Conservation (phyloP, 1,284 basidiomycete species). For the Leccinum cinnamomeum region DNA sequence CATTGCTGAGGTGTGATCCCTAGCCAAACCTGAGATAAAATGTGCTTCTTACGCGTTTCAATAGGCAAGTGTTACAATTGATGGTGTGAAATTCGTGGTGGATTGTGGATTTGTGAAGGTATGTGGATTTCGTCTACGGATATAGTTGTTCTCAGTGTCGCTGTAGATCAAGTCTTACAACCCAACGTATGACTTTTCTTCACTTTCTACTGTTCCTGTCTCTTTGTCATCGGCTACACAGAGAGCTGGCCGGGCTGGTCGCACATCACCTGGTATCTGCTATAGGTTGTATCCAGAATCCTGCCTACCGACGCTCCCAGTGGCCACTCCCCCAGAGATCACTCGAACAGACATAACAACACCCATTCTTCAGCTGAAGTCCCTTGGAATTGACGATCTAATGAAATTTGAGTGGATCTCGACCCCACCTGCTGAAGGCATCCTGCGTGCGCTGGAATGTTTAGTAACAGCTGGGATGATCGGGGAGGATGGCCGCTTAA, state of each 20-base stretch:
- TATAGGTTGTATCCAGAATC: conserved; percentile 87
- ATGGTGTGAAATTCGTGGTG: conserved; percentile 93
- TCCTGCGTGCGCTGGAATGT: conserved; percentile 81
- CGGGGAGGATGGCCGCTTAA: conserved; percentile 65
- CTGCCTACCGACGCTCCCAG: conserved; percentile 56
- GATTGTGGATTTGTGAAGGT: conserved; percentile 97
- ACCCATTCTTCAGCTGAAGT: conserved; percentile 90
- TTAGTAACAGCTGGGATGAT: conserved; percentile 72
- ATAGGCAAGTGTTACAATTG: conserved; percentile 93
- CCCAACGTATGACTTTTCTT: conserved; percentile 78
- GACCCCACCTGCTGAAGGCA: conserved; percentile 82
- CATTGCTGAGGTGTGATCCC: conserved; percentile 78
- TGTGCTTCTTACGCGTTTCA: background rate
- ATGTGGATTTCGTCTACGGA: background rate
- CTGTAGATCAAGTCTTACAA: conserved; percentile 81
- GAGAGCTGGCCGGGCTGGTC: conserved; percentile 86
- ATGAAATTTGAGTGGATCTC: conserved; percentile 95
- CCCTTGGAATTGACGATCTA: conserved; percentile 93
- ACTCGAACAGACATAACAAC: conserved; percentile 86
- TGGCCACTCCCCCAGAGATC: conserved; percentile 84
- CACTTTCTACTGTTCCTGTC: conserved; percentile 76
- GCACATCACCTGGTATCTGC: conserved; percentile 88
- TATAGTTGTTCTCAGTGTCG: background rate
- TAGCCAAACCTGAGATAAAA: background rate
- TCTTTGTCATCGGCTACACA: conserved; percentile 86